Evolutionary conservation across 1,284 basidiomycete species (phyloP), one percentile per base, ranked within the genome.

Genomic region (Ustilago cynodontis): DNA sequence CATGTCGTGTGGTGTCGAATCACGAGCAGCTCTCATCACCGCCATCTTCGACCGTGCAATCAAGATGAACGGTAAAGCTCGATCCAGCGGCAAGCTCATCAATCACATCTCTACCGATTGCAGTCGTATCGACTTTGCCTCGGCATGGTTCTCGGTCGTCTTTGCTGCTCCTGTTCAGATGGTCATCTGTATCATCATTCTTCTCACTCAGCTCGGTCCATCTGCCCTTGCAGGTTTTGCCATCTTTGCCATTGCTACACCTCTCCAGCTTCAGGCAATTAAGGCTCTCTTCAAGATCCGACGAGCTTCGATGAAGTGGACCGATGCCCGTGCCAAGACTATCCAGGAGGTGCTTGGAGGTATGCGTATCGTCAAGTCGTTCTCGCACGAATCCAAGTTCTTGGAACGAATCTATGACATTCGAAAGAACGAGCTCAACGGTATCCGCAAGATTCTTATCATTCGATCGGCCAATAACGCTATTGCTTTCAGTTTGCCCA

Each of bases 21-120:
- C 93, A 4, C 91, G 95, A 51, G 91, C 92, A 3, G 94, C 94
- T 0, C 90, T 98, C 62, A 97, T 98, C 81, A 91, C 93, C 0
- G 92, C 93, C 10, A 92, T 98, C 62, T 98, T 95, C 86, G 89
- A 90, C 33, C 91, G 92, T 53, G 91, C 93, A 1, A 89, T 97
- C 35, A 89, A 88, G 41, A 88, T 98, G 53, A 93, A 92, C 3
- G 90, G 92, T 22, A 92, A 94, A 57, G 91, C 94, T 10, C 90
- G 95, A n/a, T 91, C 91, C 2, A 91, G 91, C 24, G 94, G 94
- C 41, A 92, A 92, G 82, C 89, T 95, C 45, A 91, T 96, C 71
- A 96, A 94, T 82, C 93, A 95, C 87, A 95, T 98, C 77, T 94
- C 93, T 5, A 95, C 94, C 0, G 95, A 98, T 86, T 91, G 94